Evolutionary conservation across 257 asterid genomes (phyloP).

Genomic region (Solanum verrucosum): DNA sequence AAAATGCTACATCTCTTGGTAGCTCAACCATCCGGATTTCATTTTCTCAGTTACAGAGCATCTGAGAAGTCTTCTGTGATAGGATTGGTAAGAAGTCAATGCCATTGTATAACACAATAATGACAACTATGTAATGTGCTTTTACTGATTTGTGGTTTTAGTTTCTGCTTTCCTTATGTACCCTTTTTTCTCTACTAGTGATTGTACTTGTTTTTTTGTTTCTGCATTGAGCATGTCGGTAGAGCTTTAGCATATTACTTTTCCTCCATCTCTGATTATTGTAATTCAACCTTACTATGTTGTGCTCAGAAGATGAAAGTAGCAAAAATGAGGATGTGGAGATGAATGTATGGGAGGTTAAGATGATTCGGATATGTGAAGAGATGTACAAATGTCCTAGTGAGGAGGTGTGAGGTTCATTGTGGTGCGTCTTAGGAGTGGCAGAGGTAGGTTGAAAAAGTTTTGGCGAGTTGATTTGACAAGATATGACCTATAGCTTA

Average conservation of each 20-base stretch:
- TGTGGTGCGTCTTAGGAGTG: not conserved
- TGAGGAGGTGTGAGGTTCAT: not conserved
- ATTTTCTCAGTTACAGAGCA: slow-evolving; percentile 88
- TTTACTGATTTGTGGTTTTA: not conserved
- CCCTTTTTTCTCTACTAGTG: not conserved
- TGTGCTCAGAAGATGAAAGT: not conserved
- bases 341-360: not conserved
- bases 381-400: not conserved
- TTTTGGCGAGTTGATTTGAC: not conserved
- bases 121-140: not conserved
- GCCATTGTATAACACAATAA: not conserved
- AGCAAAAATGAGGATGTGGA: not conserved
- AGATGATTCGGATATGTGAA: not conserved
- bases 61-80: slow-evolving; percentile 27
- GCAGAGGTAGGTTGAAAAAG: not conserved
- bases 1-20: slow-evolving; percentile 83
- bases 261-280: not conserved
- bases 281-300: not conserved
- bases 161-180: not conserved
- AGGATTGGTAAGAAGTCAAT: not conserved
- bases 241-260: not conserved
- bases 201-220: not conserved
- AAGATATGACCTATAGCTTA: not conserved
- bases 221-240: not conserved
- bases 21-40: slow-evolving; percentile 87